A percentile compares a stretch with the other conserved stretches of the same genome.
These are phyloP conservation scores for Candida peoriensis DNA, from an alignment of 805 yeast genomes.

Conservation along the genomic window DNA sequence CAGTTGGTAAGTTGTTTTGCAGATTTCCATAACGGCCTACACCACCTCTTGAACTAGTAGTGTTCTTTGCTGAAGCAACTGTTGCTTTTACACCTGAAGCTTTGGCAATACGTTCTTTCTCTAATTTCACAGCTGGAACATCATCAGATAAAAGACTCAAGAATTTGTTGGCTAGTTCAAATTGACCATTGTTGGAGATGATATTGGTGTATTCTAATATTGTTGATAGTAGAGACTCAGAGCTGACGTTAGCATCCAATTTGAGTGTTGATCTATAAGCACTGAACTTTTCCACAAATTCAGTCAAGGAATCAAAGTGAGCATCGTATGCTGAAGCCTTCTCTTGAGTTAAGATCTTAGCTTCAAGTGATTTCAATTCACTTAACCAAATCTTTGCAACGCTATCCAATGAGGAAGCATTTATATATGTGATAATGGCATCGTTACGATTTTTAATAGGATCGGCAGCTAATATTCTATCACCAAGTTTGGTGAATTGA, in stretches of 20 bases:
- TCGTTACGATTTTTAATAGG: conserved; percentile 53
- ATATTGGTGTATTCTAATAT: conserved; percentile 78
- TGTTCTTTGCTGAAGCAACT: conserved; percentile 12
- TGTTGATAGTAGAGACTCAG: conserved; percentile 36
- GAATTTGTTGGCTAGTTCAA: conserved; percentile 72
- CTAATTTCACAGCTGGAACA: conserved; percentile 64
- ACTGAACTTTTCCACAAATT: conserved; percentile 78
- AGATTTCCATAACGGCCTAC: conserved; percentile 18
- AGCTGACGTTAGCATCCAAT: conserved; percentile 20
- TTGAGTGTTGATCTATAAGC: conserved; percentile 56
- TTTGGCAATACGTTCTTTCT: conserved; percentile 71
- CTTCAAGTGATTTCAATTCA: conserved; percentile 54
- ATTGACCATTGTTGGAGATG: conserved; percentile 77
- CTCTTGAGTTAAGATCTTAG: conserved; percentile 31
- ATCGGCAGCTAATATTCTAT: conserved; percentile 53
- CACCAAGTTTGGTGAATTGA: conserved; percentile 67
- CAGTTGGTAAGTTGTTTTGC: conserved; percentile 10
- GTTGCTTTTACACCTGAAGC: conserved; percentile 44
- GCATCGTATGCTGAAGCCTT: conserved; percentile 70
- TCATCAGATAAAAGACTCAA: conserved; percentile 68
- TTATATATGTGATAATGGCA: conserved; percentile 73
- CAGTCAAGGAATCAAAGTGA: conserved; percentile 73
- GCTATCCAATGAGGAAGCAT: conserved; percentile 76
- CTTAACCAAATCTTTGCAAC: conserved; percentile 79
- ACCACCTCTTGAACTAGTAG: conserved; percentile 1